phyloP scores from a whole-genome alignment of 305 asterid genomes.

The Fraxinus velutina region DNA sequence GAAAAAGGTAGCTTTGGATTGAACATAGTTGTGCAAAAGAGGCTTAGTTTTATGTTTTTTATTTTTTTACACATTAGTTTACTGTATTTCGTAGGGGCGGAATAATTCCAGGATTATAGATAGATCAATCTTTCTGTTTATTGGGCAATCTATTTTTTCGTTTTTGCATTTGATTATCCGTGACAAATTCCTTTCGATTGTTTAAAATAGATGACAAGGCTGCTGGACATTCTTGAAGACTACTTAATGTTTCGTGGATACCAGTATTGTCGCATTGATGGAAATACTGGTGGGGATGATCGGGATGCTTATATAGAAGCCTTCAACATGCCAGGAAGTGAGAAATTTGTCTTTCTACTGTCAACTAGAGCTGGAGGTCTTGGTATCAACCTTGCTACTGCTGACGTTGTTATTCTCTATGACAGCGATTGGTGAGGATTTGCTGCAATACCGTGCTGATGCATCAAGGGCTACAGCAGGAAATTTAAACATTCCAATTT shows the following conservation, averaged over 20 bases:
- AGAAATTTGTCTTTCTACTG: constrained; percentile 81
- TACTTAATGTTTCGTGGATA: constrained; percentile 87
- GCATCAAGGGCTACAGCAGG: not conserved
- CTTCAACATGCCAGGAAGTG: constrained; percentile 93
- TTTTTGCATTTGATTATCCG: not conserved
- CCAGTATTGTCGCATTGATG: constrained; percentile 89
- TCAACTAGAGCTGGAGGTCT: constrained; percentile 99
- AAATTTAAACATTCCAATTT: constrained; percentile 8
- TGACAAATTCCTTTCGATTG: constrained; percentile 22
- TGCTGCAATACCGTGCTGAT: constrained; percentile 9
- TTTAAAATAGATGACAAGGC: constrained; percentile 82
- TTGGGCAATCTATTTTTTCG: not conserved
- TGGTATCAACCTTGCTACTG: constrained; percentile 99
- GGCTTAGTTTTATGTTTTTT: not conserved
- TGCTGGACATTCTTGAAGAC: constrained; percentile 95
- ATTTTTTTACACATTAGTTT: not conserved
- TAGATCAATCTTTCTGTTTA: not conserved
- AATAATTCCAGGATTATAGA: not conserved
- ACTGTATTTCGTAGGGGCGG: not conserved
- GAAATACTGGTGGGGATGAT: constrained; percentile 98
- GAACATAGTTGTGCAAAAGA: not conserved
- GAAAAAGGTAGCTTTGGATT: not conserved
- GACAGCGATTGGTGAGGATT: constrained; percentile 92
- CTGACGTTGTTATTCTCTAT: constrained; percentile 94
- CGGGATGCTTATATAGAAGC: constrained; percentile 97